Evolutionary conservation across 202 grass and related monocot species (phyloP).

Genomic region (Elaeis oleifera): DNA sequence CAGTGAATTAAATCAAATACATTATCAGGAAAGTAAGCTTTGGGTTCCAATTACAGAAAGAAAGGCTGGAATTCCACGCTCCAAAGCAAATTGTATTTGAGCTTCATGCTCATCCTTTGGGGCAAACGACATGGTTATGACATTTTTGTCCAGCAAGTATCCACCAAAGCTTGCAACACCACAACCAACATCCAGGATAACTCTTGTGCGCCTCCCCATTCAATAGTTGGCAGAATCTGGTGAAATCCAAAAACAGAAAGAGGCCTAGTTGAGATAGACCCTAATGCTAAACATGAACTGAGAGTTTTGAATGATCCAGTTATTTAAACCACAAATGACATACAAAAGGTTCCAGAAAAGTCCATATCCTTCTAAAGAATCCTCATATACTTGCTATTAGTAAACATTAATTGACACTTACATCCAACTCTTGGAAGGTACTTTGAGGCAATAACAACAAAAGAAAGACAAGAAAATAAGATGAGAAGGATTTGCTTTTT

Average conservation of each 20-base stretch:
- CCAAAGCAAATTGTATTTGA: slow-evolving; percentile 89
- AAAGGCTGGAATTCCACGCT: slow-evolving; percentile 84
- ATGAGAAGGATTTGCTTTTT: no score
- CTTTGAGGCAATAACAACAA: no score
- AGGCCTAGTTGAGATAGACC: no score
- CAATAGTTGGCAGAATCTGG: slow-evolving; percentile 63
- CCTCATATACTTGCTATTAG: no score
- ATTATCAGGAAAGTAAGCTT: slow-evolving; percentile 81
- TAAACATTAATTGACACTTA: no score
- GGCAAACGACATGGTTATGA: slow-evolving; percentile 90
- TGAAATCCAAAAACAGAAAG: slow-evolving; percentile 11
- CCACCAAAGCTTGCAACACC: slow-evolving; percentile 94
- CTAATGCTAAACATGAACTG: no score
- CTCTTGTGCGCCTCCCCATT: slow-evolving; percentile 65
- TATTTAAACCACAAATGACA: no score
- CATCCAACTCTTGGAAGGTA: no score
- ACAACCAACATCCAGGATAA: slow-evolving; percentile 87
- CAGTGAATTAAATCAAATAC: slow-evolving; percentile 87
- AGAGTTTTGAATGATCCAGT: no score
- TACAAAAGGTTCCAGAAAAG: no score
- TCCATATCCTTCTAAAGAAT: no score
- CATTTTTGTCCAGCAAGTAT: slow-evolving; percentile 78
- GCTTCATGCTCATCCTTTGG: slow-evolving; percentile 98
- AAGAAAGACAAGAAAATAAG: no score
- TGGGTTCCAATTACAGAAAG: slow-evolving; percentile 81